Conservation (phyloP, 305 asterid species). For the Rubia peregrina region DNA sequence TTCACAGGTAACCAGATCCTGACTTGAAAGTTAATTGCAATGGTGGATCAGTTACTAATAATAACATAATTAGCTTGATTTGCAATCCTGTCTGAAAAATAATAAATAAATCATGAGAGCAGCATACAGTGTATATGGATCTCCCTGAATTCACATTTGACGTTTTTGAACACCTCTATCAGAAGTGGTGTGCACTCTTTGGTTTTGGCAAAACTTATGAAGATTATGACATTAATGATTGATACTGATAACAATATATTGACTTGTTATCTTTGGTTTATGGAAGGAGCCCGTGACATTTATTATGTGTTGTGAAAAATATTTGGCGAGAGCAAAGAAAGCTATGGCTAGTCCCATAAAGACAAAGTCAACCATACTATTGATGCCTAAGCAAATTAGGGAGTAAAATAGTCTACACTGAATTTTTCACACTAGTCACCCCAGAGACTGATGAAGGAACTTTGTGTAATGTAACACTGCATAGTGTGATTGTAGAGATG, state of each 20-base stretch:
- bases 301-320: background rate
- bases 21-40: background rate
- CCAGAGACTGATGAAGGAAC: background rate
- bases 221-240: background rate
- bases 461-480: background rate
- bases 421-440: background rate
- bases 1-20: slow-evolving; percentile 61
- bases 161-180: background rate
- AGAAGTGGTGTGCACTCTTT: background rate
- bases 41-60: slow-evolving; percentile 4
- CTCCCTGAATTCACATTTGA: background rate
- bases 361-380: background rate
- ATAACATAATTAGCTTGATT: background rate
- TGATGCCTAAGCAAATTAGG: background rate
- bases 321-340: background rate
- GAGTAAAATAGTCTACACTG: background rate
- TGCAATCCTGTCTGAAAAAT: background rate
- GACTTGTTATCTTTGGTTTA: background rate
- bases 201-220: background rate
- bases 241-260: background rate
- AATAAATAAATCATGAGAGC: background rate
- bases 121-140: background rate
- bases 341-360: background rate
- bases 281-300: background rate
- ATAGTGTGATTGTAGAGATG: background rate